Percentiles rank a stretch among this genome's conserved stretches.
phyloP scores from a whole-genome alignment of 768 basidiomycete genomes.

The Dioszegia crocea region DNA sequence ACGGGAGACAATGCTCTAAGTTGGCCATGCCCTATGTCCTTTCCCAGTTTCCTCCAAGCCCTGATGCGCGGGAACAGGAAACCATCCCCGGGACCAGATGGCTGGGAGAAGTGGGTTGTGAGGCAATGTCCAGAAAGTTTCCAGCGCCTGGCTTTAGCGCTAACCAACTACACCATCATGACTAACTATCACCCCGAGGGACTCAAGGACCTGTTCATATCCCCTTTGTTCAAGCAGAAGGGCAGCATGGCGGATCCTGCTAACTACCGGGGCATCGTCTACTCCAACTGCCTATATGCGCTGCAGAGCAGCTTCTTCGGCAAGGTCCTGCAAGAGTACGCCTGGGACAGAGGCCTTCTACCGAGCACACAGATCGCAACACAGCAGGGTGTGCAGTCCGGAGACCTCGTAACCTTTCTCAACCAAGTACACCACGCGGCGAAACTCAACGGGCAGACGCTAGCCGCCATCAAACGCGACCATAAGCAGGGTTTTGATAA shows the following conservation, averaged over 20 bases:
- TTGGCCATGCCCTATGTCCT: too few relatives aligned
- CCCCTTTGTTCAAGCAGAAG: neutral
- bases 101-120: constrained; percentile 19
- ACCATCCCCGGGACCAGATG: constrained; percentile 20
- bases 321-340: constrained; percentile 1
- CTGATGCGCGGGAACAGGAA: constrained; percentile 11
- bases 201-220: constrained; percentile 15
- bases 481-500: constrained; percentile 20
- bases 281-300: too few relatives aligned
- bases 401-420: constrained; percentile 11
- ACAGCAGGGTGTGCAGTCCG: constrained; percentile 9
- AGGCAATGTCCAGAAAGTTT: neutral
- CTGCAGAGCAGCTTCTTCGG: too few relatives aligned
- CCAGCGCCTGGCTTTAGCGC: neutral
- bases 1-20: too few relatives aligned
- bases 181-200: constrained; percentile 14
- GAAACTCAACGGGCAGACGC: neutral
- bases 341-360: constrained; percentile 6
- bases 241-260: too few relatives aligned
- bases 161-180: constrained; percentile 11
- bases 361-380: constrained; percentile 17
- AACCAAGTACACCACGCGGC: constrained; percentile 6
- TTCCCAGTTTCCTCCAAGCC: neutral
- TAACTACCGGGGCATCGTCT: too few relatives aligned
- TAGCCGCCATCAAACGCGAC: constrained; percentile 16